phyloP scores from a whole-genome alignment of 768 basidiomycete species.

The Termitomyces bulborhizus region DNA sequence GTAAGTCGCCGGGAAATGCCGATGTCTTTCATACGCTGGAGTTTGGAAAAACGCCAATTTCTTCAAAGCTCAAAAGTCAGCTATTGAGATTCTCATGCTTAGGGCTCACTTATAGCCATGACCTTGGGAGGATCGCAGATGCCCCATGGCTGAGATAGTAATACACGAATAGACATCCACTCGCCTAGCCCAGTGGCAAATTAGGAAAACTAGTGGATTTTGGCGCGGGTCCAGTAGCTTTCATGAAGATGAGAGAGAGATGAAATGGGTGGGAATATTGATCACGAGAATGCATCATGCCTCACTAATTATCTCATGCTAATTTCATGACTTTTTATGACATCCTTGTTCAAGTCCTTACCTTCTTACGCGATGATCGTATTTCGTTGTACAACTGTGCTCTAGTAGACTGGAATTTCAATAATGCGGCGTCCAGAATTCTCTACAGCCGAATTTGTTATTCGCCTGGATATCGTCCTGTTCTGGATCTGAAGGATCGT shows the following conservation, averaged over 20 bases:
- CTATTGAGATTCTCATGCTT: neutral
- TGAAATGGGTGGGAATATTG: neutral
- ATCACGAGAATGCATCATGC: neutral
- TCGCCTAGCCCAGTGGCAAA: no score
- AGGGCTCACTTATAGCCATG: no score
- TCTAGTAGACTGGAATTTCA: slow-evolving; percentile 41
- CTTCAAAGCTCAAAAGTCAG: no score
- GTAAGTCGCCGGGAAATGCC: neutral
- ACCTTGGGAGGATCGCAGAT: no score
- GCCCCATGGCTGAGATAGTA: no score
- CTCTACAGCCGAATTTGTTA: slow-evolving; percentile 42
- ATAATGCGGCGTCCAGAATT: slow-evolving; percentile 33
- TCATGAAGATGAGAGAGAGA: no score
- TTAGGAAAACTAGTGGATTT: no score
- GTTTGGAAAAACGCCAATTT: no score
- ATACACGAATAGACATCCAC: no score
- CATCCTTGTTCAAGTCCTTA: slow-evolving; percentile 28
- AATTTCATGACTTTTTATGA: slow-evolving; percentile 22
- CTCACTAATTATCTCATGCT: no score
- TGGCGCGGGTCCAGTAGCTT: no score
- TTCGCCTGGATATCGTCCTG: slow-evolving; percentile 25
- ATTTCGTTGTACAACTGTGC: slow-evolving; percentile 31
- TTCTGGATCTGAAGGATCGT: slow-evolving; percentile 30
- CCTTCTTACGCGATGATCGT: slow-evolving; percentile 26
- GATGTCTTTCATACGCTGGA: no score